Evolutionary conservation across 129 eudicot genomes (phyloP).

Genomic region (Calendula officinalis): DNA sequence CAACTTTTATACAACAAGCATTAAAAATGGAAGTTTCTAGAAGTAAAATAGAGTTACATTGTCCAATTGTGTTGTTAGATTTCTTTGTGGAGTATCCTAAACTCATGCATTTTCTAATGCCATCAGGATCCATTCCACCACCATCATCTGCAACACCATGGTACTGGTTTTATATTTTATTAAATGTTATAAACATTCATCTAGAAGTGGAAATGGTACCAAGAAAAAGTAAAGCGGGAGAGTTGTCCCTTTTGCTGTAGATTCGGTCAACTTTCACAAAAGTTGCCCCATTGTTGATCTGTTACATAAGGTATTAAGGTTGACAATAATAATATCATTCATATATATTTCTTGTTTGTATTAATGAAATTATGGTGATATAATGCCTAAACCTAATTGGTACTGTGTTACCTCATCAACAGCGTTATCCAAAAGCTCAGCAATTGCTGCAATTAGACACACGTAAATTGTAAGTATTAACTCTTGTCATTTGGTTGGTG

Average conservation of each 20-base stretch:
- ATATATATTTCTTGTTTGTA: constrained; percentile 1
- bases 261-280: constrained; percentile 84
- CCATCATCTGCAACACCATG: constrained; percentile 66
- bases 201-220: constrained; percentile 36
- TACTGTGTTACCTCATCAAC: constrained; percentile 95
- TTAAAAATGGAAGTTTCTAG: neutral
- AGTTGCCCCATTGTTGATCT: constrained; percentile 87
- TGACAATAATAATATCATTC: constrained; percentile 19
- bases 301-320: constrained; percentile 24
- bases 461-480: constrained; percentile 14
- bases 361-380: neutral
- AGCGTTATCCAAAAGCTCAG: constrained; percentile 93
- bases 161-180: neutral
- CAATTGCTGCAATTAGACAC: constrained; percentile 59
- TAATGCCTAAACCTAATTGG: constrained; percentile 9
- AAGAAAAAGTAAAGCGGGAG: constrained; percentile 86
- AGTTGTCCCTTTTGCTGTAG: constrained; percentile 68
- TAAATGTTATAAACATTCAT: neutral
- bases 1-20: constrained; percentile 16
- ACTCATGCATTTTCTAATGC: constrained; percentile 91
- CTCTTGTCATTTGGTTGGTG: constrained; percentile 1
- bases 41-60: constrained; percentile 46
- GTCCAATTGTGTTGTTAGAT: constrained; percentile 82
- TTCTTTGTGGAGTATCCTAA: constrained; percentile 93
- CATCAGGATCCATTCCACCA: constrained; percentile 94